Percentiles rank a stretch among this genome's conserved stretches.
These are phyloP conservation scores for Pseudogymnoascus sp. DNA, from an alignment of 2,329 filamentous ascomycete genomes.

Conservation along the genomic window DNA sequence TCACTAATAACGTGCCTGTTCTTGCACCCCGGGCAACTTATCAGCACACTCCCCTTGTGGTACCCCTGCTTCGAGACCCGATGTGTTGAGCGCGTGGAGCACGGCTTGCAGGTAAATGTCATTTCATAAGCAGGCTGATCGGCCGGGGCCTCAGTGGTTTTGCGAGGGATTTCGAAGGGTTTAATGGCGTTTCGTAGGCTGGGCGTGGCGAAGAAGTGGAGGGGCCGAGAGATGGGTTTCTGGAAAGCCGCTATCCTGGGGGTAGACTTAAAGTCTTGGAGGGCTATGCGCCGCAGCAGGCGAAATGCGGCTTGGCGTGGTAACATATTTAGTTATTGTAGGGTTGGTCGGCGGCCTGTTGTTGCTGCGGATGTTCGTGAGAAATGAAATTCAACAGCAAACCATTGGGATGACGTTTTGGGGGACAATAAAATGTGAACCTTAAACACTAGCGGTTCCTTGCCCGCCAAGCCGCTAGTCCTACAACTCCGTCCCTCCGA, in stretches of 20 bases:
- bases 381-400: not conserved
- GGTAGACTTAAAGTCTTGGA: slow-evolving; percentile 4
- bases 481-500: not conserved
- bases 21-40: slow-evolving; percentile 78
- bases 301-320: slow-evolving; percentile 17
- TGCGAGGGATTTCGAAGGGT: slow-evolving; percentile 1
- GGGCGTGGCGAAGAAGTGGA: slow-evolving; percentile 2
- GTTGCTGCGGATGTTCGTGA: not conserved
- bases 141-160: not conserved
- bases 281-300: slow-evolving; percentile 6
- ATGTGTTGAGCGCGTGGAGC: slow-evolving; percentile 72
- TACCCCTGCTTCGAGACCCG: slow-evolving; percentile 90
- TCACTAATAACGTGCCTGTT: slow-evolving; percentile 89
- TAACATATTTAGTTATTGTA: not conserved
- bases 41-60: slow-evolving; percentile 80
- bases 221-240: not conserved
- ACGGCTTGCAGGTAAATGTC: slow-evolving; percentile 88
- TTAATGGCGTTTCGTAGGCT: slow-evolving; percentile 1
- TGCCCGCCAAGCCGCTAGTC: not conserved
- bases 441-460: slow-evolving; percentile 7
- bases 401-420: not conserved
- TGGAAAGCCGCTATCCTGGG: not conserved
- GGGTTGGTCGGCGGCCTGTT: not conserved
- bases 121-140: slow-evolving; percentile 67
- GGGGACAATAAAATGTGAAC: slow-evolving; percentile 3